Conservation (phyloP, 345 rosid species). For the Iberis pinnata region DNA sequence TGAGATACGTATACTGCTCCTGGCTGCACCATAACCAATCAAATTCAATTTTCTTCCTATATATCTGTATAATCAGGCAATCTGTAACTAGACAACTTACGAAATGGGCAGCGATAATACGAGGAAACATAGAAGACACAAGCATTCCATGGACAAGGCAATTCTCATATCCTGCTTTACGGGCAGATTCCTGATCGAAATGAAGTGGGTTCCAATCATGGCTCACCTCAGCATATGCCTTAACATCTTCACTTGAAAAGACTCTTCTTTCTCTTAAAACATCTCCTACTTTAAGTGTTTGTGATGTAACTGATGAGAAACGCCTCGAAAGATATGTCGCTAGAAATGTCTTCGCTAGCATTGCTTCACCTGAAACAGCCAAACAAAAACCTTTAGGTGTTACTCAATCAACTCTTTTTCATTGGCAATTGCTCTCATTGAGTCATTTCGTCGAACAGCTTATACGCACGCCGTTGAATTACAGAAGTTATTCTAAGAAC, state of each 20-base stretch:
- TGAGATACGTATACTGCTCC: constrained; percentile 85
- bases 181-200: constrained; percentile 57
- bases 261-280: constrained; percentile 45
- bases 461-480: constrained; percentile 1
- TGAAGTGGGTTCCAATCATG: constrained; percentile 69
- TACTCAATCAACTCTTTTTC: background rate
- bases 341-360: constrained; percentile 29
- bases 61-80: background rate
- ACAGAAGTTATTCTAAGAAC: background rate
- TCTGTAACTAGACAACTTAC: constrained; percentile 38
- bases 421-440: constrained; percentile 6
- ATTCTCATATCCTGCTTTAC: constrained; percentile 55
- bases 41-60: constrained; percentile 8
- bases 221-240: constrained; percentile 64
- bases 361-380: constrained; percentile 17
- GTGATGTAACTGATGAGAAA: constrained; percentile 37
- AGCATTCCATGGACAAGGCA: constrained; percentile 84
- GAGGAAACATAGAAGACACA: constrained; percentile 75
- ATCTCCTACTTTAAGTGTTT: constrained; percentile 53
- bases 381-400: background rate
- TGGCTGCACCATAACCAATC: constrained; percentile 41
- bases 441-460: constrained; percentile 23
- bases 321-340: constrained; percentile 29
- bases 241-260: constrained; percentile 57
- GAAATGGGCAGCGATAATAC: constrained; percentile 61